Evolutionary conservation across 306 rosid genomes (phyloP).

Genomic region (Malus domestica): DNA sequence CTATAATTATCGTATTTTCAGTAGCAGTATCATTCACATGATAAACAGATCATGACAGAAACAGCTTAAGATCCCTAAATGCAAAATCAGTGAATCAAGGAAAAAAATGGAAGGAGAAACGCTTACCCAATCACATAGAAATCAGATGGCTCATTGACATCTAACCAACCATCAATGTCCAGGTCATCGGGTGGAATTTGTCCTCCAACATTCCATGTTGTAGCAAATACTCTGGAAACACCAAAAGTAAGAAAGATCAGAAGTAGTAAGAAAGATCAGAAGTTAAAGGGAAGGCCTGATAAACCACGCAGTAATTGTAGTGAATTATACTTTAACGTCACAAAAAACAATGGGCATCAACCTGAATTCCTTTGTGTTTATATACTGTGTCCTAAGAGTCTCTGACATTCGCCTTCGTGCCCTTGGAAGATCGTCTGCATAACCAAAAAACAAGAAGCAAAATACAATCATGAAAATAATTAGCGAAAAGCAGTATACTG

Average conservation of each 20-base stretch:
- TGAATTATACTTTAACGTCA: background rate
- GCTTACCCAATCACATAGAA: constrained; percentile 89
- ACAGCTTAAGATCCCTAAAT: constrained; percentile 2
- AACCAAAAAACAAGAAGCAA: background rate
- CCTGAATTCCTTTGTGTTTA: constrained; percentile 74
- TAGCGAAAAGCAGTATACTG: background rate
- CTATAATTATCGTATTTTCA: background rate
- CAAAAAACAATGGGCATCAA: constrained; percentile 20
- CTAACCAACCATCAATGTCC: constrained; percentile 84
- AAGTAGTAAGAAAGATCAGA: constrained; percentile 14
- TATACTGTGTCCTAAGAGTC: constrained; percentile 71
- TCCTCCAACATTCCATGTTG: constrained; percentile 96
- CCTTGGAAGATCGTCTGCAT: constrained; percentile 55
- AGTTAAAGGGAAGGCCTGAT: constrained; percentile 13
- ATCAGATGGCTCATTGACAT: constrained; percentile 64
- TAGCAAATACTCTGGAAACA: constrained; percentile 55
- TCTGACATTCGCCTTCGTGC: constrained; percentile 79
- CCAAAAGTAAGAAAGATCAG: constrained; percentile 10
- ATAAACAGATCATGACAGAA: background rate
- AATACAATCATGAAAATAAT: background rate
- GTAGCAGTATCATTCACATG: background rate
- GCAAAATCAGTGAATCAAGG: background rate
- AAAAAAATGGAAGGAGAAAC: background rate
- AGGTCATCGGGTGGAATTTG: constrained; percentile 69
- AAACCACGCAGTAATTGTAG: constrained; percentile 6